Percentiles rank a stretch among this genome's conserved stretches.
Evolutionary conservation across 208 protist species (phyloP).

Genomic region (Naegleria lovaniensis): DNA sequence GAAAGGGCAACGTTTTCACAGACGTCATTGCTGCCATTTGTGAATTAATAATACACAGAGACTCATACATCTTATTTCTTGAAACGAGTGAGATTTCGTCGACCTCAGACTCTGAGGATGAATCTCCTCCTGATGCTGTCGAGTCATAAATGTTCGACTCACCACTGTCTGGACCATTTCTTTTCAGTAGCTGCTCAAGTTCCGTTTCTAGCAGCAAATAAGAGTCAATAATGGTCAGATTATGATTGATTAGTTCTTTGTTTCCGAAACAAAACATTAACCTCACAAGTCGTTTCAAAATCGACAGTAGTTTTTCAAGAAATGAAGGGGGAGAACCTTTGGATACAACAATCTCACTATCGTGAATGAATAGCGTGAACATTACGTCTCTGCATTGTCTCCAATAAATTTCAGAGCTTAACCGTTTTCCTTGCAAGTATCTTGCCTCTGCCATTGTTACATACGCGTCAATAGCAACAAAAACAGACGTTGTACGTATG

Average conservation of each 20-base stretch:
- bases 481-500: background rate
- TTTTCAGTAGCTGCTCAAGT: slow-evolving; percentile 8
- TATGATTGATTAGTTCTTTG: slow-evolving; percentile 6
- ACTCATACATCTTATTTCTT: slow-evolving; percentile 25
- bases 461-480: background rate
- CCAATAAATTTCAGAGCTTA: background rate
- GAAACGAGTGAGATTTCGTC: background rate
- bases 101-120: background rate
- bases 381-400: slow-evolving; percentile 9
- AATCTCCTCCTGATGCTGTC: background rate
- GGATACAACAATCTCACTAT: background rate
- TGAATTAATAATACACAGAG: background rate
- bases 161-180: background rate
- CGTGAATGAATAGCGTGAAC: slow-evolving; percentile 11
- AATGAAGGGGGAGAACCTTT: background rate
- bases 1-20: slow-evolving; percentile 10
- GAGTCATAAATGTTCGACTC: background rate
- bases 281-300: background rate
- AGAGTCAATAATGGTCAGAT: background rate
- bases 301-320: background rate
- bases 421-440: background rate
- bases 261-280: slow-evolving; percentile 11
- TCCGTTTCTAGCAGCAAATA: background rate
- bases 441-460: background rate
- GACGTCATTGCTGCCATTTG: background rate